Evolutionary conservation across 768 basidiomycete genomes (phyloP).

Genomic region (Asterophora lycoperdoides): DNA sequence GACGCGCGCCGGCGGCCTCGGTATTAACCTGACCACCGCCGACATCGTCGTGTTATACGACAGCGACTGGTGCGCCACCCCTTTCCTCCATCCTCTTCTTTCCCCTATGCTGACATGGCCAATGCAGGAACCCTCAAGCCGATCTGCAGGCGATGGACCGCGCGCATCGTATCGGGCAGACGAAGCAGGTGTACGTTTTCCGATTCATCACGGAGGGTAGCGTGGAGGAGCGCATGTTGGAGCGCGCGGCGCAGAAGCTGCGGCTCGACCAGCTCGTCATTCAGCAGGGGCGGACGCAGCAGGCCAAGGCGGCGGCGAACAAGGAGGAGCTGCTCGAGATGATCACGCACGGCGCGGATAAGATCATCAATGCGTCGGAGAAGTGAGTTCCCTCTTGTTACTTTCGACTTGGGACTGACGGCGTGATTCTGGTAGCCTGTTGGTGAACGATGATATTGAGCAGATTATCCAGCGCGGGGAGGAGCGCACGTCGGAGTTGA

Average conservation of each 20-base stretch:
- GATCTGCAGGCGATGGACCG: conserved; percentile 99
- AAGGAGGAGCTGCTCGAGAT: conserved; percentile 98
- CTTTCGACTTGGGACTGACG: neutral
- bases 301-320: conserved; percentile 80
- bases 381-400: conserved; percentile 44
- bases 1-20: conserved; percentile 93
- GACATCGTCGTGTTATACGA: conserved; percentile 96
- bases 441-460: conserved; percentile 90
- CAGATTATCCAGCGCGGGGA: conserved; percentile 90
- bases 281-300: conserved; percentile 87
- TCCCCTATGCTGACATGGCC: neutral
- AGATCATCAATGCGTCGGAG: conserved; percentile 81
- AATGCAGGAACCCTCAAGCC: conserved; percentile 90
- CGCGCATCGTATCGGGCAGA: conserved; percentile 94
- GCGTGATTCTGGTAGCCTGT: conserved; percentile 38
- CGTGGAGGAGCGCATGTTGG: conserved; percentile 93
- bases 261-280: conserved; percentile 95
- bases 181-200: conserved; percentile 96
- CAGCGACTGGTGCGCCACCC: conserved; percentile 74
- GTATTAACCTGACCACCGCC: conserved; percentile 93
- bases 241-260: conserved; percentile 93
- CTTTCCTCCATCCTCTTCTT: neutral
- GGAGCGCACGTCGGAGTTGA: conserved; percentile 83
- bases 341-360: conserved; percentile 97
- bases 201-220: conserved; percentile 95